These are phyloP conservation scores for Candida tibetensis DNA, from an alignment of 805 yeast species.

Conservation along the genomic window DNA sequence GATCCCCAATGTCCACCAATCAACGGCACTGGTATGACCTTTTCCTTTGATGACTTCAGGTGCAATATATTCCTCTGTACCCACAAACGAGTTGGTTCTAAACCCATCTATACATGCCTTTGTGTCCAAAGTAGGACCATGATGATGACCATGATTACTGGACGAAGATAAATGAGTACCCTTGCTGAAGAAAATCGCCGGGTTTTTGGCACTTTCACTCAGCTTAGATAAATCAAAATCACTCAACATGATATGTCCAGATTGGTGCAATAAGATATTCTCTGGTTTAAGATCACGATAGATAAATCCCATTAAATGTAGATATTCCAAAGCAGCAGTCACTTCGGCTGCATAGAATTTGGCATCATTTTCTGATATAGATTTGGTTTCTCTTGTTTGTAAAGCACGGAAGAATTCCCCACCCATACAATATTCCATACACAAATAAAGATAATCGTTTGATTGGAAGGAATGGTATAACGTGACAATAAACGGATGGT, in stretches of 20 bases:
- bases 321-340: slow-evolving; percentile 91
- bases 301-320: slow-evolving; percentile 95
- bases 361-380: slow-evolving; percentile 86
- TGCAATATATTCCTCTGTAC: slow-evolving; percentile 97
- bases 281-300: slow-evolving; percentile 97
- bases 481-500: slow-evolving; percentile 96
- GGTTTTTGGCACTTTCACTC: slow-evolving; percentile 71
- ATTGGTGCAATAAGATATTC: slow-evolving; percentile 87
- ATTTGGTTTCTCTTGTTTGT: slow-evolving; percentile 84
- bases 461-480: slow-evolving; percentile 95
- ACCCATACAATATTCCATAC: slow-evolving; percentile 99
- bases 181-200: slow-evolving; percentile 53
- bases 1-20: slow-evolving; percentile 99
- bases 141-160: slow-evolving; percentile 31
- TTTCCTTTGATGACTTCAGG: slow-evolving; percentile 97
- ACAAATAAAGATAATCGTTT: slow-evolving; percentile 82
- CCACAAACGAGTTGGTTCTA: slow-evolving; percentile 96
- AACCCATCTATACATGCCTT: slow-evolving; percentile 94
- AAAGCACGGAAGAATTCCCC: slow-evolving; percentile 97
- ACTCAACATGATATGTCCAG: slow-evolving; percentile 96
- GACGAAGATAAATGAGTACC: slow-evolving; percentile 12
- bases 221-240: slow-evolving; percentile 96
- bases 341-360: slow-evolving; percentile 95
- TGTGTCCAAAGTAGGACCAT: slow-evolving; percentile 67
- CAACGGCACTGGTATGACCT: slow-evolving; percentile 97